Percentiles rank a stretch among this genome's conserved stretches.
These are phyloP conservation scores for Pseudogymnoascus sp. DNA, from an alignment of 2,329 filamentous ascomycete species.

Conservation along the genomic window DNA sequence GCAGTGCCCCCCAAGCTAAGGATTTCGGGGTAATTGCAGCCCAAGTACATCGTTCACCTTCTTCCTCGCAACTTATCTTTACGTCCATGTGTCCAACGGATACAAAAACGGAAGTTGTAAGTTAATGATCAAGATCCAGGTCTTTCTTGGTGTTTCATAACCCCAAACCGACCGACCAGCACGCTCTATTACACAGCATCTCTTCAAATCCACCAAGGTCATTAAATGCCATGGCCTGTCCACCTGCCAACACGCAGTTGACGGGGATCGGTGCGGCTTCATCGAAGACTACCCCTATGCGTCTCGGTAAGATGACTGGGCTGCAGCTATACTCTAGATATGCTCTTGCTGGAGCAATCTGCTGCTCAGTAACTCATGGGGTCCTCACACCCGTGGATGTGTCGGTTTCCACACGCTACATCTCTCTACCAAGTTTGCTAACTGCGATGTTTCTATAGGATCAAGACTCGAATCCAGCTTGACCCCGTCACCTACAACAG, in stretches of 20 bases:
- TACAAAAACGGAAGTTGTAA: neutral
- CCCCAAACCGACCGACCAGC: neutral
- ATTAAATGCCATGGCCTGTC: neutral
- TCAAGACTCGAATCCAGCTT: constrained; percentile 94
- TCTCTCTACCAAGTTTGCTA: constrained; percentile 15
- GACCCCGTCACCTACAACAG: constrained; percentile 83
- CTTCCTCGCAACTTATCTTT: neutral
- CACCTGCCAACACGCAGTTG: neutral
- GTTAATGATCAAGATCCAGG: neutral
- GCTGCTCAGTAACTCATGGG: constrained; percentile 97
- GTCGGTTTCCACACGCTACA: constrained; percentile 54
- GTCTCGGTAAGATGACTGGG: constrained; percentile 46
- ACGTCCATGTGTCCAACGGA: neutral
- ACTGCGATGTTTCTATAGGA: constrained; percentile 44
- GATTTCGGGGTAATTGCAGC: neutral
- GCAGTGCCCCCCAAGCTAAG: neutral
- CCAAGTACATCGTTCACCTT: neutral
- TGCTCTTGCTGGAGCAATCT: constrained; percentile 93
- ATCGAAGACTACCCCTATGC: constrained; percentile 15
- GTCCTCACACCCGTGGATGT: constrained; percentile 97
- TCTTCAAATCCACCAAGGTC: neutral
- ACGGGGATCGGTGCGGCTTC: neutral
- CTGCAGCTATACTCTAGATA: constrained; percentile 85
- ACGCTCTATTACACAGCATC: neutral
- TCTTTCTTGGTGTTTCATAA: neutral